A percentile compares a stretch with the other conserved stretches of the same genome.
Evolutionary conservation across 345 rosid species (phyloP).

Genomic region (Arabidopsis thaliana): TAIR10.1 NC_003075.7:15690501-15691000

Average conservation of each 20-base stretch:
- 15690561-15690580: slow-evolving; percentile 76
- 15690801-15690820: slow-evolving; percentile 99
- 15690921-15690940: slow-evolving; percentile 93
- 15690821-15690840: slow-evolving; percentile 32
- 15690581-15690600: slow-evolving; percentile 89
- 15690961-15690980: slow-evolving; percentile 87
- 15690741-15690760: slow-evolving; percentile 80
- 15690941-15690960: slow-evolving; percentile 90
- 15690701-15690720: slow-evolving; percentile 62
- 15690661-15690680: background rate
- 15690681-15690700: slow-evolving; percentile 1
- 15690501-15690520: slow-evolving; percentile 1
- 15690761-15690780: slow-evolving; percentile 81
- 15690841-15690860: background rate
- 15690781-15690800: slow-evolving; percentile 96
- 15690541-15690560: slow-evolving; percentile 80
- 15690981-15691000: slow-evolving; percentile 97
- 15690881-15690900: slow-evolving; percentile 5
- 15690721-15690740: slow-evolving; percentile 97
- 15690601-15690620: slow-evolving; percentile 95
- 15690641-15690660: background rate
- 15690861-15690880: background rate
- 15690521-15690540: slow-evolving; percentile 27
- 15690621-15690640: slow-evolving; percentile 80
- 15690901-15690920: slow-evolving; percentile 56